Conservation (phyloP, 345 rosid genomes). For the Anacardium occidentale region DNA sequence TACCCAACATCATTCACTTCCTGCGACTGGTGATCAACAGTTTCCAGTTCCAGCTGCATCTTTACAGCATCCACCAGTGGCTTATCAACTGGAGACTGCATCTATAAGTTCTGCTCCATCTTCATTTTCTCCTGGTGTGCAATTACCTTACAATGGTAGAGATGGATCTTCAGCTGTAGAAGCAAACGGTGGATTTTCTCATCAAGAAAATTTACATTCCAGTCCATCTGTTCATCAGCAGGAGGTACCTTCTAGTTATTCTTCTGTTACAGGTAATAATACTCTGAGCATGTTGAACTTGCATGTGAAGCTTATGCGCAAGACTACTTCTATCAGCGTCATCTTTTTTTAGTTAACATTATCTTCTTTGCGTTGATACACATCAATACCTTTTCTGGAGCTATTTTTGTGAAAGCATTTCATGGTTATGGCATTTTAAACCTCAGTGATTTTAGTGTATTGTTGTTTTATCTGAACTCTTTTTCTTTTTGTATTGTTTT, state of each 20-base stretch:
- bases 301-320: slow-evolving; percentile 54
- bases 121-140: slow-evolving; percentile 49
- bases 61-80: slow-evolving; percentile 36
- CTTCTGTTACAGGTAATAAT: slow-evolving; percentile 98
- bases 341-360: slow-evolving; percentile 12
- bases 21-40: slow-evolving; percentile 57
- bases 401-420: not conserved
- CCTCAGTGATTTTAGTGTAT: not conserved
- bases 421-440: not conserved
- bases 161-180: slow-evolving; percentile 51
- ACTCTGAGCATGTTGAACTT: slow-evolving; percentile 54
- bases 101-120: slow-evolving; percentile 37
- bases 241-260: slow-evolving; percentile 99
- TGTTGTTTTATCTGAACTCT: not conserved
- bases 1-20: slow-evolving; percentile 48
- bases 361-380: not conserved
- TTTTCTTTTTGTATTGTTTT: not conserved
- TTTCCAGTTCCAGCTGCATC: slow-evolving; percentile 49
- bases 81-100: slow-evolving; percentile 43
- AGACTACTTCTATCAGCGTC: slow-evolving; percentile 34
- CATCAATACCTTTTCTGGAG: not conserved
- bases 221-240: slow-evolving; percentile 81
- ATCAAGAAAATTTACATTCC: slow-evolving; percentile 47
- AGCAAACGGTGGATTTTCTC: slow-evolving; percentile 37
- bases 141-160: slow-evolving; percentile 35